Evolutionary conservation across 441 rosid species (phyloP), one percentile per base, ranked within the genome.

Genomic region (Breynia disticha): DNA sequence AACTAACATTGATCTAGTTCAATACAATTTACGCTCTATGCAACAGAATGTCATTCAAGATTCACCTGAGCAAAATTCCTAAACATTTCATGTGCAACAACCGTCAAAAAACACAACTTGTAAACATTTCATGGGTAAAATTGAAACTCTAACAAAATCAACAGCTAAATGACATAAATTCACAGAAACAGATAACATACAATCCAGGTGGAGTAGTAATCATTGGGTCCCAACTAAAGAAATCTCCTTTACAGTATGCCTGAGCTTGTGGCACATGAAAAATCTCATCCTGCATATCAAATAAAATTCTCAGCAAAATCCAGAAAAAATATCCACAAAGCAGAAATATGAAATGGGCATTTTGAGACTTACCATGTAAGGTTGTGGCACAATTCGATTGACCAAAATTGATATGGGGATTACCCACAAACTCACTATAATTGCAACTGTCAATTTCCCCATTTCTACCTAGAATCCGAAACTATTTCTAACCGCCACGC

Each of bases 161-260:
- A 39, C 14, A 39, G 9, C 43, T 14, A 39, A 39, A 2, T 8
- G 12, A 9, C 12, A 13, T 39, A 39, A 2, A 39, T 39, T 9
- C 15, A 24, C 7, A 24, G 32, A 24, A n/a, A 24, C 7, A 24
- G 32, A 53, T 41, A 45, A 15, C 72, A 17, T 78, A 88, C 97
- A 91, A 57, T 72, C 95, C 98, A 76, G 97, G 97, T 28, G 97
- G 97, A 32, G 97, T 88, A 48, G 98, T 91, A 65, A 88, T 88
- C 98, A 84, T 91, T 59, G 98, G 98, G 70, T 91, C 91, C 97
- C 98, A 88, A 59, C 85, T 88, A 64, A 61, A 75, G 58, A 91
- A 81, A 70, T 86, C 63, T 9, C 90, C 91, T 49, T 70, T 74
- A 73, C 97, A 88, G 67, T 86, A 91, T 54, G 76, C 74, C 63